Evolutionary conservation across 1,139 yeast species (phyloP).

Genomic region (Groenewaldozyma auringiensis): DNA sequence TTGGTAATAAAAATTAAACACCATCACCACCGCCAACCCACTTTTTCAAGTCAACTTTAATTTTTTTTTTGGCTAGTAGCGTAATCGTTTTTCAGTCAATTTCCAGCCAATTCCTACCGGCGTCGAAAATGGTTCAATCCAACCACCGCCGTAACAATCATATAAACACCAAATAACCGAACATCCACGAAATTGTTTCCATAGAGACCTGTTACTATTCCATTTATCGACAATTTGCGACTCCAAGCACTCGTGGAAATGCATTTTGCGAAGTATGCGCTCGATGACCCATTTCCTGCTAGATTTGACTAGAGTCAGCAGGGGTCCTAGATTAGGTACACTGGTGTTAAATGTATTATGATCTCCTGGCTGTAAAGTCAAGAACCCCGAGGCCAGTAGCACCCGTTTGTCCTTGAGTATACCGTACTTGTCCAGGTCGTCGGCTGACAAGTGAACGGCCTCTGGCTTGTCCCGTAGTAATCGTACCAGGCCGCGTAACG

Average conservation of each 20-base stretch:
- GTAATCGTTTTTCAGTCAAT: slow-evolving; percentile 39
- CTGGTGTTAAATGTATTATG: slow-evolving; percentile 44
- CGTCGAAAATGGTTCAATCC: slow-evolving; percentile 56
- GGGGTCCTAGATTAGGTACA: slow-evolving; percentile 57
- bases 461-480: slow-evolving; percentile 25
- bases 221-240: slow-evolving; percentile 42
- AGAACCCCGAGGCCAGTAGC: slow-evolving; percentile 46
- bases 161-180: slow-evolving; percentile 57
- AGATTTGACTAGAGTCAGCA: slow-evolving; percentile 40
- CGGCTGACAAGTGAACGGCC: slow-evolving; percentile 32
- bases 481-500: slow-evolving; percentile 20
- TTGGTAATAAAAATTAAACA: background rate
- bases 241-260: slow-evolving; percentile 50
- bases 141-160: slow-evolving; percentile 62
- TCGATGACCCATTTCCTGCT: slow-evolving; percentile 45
- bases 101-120: slow-evolving; percentile 70
- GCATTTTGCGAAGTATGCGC: slow-evolving; percentile 37
- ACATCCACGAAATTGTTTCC: slow-evolving; percentile 54
- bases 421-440: slow-evolving; percentile 22
- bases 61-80: background rate
- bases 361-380: slow-evolving; percentile 47
- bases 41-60: background rate
- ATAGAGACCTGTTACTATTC: slow-evolving; percentile 40
- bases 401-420: slow-evolving; percentile 8
- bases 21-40: background rate